Conservation (phyloP, 805 yeast genomes). For the Candida chauliodis region DNA sequence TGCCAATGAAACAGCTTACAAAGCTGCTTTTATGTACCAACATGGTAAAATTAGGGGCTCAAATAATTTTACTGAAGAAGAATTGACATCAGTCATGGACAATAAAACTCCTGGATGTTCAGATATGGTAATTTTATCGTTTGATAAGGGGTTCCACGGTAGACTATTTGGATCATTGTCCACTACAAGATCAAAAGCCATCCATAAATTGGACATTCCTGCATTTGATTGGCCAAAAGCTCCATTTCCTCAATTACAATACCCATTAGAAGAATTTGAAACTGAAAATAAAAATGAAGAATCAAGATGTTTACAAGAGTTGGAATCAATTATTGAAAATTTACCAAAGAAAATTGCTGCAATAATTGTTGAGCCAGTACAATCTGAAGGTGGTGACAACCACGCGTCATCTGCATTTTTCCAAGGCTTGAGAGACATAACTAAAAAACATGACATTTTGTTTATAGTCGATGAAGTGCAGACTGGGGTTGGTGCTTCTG, state of each 20-base stretch:
- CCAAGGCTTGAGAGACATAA: slow-evolving; percentile 59
- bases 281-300: slow-evolving; percentile 47
- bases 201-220: slow-evolving; percentile 58
- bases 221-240: slow-evolving; percentile 59
- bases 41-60: slow-evolving; percentile 52
- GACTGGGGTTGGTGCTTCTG: slow-evolving; percentile 73
- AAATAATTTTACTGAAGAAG: slow-evolving; percentile 43
- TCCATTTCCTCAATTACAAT: slow-evolving; percentile 40
- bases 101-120: slow-evolving; percentile 52
- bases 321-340: slow-evolving; percentile 36
- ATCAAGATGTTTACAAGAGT: slow-evolving; percentile 40
- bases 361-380: slow-evolving; percentile 57
- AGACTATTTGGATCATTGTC: slow-evolving; percentile 54
- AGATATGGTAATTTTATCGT: slow-evolving; percentile 51
- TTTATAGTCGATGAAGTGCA: slow-evolving; percentile 72
- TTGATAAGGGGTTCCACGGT: slow-evolving; percentile 55
- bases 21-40: slow-evolving; percentile 67
- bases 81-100: slow-evolving; percentile 46
- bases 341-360: slow-evolving; percentile 49
- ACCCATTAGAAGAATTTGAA: slow-evolving; percentile 34
- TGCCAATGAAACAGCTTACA: slow-evolving; percentile 68
- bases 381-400: slow-evolving; percentile 76
- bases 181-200: slow-evolving; percentile 53
- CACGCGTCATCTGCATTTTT: slow-evolving; percentile 61
- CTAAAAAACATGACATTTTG: slow-evolving; percentile 53